A percentile compares a stretch with the other conserved stretches of the same genome.
Conservation (phyloP, 2,329 filamentous ascomycete genomes). For the Sporothrix brasiliensis region DNA sequence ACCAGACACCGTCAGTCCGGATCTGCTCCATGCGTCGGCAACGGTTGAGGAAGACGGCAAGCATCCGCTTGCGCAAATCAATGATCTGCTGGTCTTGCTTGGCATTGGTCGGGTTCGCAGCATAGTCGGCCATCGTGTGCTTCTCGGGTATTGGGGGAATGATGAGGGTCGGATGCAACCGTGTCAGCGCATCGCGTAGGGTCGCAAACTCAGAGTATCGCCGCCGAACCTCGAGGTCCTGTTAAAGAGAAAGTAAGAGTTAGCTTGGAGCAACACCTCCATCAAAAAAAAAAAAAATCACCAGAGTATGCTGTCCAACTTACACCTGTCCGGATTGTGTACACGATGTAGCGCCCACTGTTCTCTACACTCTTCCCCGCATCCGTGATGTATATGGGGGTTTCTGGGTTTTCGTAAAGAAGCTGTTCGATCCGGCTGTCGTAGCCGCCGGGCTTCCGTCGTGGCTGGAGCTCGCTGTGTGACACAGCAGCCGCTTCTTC, state of each 20-base stretch:
- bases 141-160: conserved; percentile 98
- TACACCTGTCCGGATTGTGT: conserved; percentile 94
- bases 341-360: conserved; percentile 91
- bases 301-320: conserved; percentile 7
- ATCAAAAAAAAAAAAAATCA: neutral
- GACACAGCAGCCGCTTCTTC: conserved; percentile 37
- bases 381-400: conserved; percentile 88
- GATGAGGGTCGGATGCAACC: conserved; percentile 90
- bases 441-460: conserved; percentile 80
- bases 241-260: neutral
- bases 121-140: conserved; percentile 98
- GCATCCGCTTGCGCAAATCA: conserved; percentile 93
- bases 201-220: conserved; percentile 97
- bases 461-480: conserved; percentile 53
- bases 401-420: conserved; percentile 88
- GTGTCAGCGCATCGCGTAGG: conserved; percentile 81
- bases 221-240: conserved; percentile 94
- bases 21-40: conserved; percentile 92
- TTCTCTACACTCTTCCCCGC: conserved; percentile 94
- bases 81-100: conserved; percentile 98
- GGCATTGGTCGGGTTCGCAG: conserved; percentile 94
- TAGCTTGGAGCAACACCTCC: neutral
- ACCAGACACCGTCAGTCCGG: conserved; percentile 91
- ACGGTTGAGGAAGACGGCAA: conserved; percentile 91
- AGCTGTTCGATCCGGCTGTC: conserved; percentile 97